phyloP scores from a whole-genome alignment of 352 stramenopile genomes.

The Phytophthora meadii region DNA sequence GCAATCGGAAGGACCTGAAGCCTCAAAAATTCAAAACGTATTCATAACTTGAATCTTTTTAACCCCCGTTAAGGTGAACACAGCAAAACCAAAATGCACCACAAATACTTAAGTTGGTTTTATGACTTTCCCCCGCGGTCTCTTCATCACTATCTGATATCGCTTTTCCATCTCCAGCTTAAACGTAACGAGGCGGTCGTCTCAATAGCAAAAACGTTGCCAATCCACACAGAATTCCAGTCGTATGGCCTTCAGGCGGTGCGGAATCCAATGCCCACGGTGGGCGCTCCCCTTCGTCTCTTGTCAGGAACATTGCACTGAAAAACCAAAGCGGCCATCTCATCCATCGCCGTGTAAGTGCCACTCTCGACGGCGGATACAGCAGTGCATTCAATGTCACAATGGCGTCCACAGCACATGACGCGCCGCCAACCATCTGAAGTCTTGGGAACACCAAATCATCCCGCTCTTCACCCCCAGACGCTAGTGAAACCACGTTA shows the following conservation, averaged over 20 bases:
- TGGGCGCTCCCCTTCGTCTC: slow-evolving; percentile 19
- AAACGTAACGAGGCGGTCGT: slow-evolving; percentile 15
- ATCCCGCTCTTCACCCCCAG: background rate
- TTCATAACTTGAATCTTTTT: too few species aligned
- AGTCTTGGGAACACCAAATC: slow-evolving; percentile 13
- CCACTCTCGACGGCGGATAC: slow-evolving; percentile 31
- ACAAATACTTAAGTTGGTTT: too few species aligned
- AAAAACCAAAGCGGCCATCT: slow-evolving; percentile 31
- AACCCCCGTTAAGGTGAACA: too few species aligned
- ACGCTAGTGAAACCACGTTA: slow-evolving; percentile 17
- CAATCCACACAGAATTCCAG: slow-evolving; percentile 28
- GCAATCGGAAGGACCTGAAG: too few species aligned
- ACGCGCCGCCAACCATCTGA: slow-evolving; percentile 11
- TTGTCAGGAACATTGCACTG: slow-evolving; percentile 21
- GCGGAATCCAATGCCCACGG: slow-evolving; percentile 11
- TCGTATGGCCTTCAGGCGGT: slow-evolving; percentile 13
- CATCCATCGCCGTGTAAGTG: slow-evolving; percentile 24
- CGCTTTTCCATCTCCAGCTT: background rate
- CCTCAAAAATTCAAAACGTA: too few species aligned
- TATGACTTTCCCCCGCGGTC: too few species aligned
- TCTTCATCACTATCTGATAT: background rate
- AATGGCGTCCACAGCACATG: slow-evolving; percentile 25
- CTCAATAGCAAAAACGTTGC: slow-evolving; percentile 23
- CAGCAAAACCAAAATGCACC: too few species aligned
- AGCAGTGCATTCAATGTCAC: slow-evolving; percentile 36